These are phyloP conservation scores for Aspergillus viridinutans DNA, from an alignment of 2,329 filamentous ascomycete genomes.

Conservation along the genomic window DNA sequence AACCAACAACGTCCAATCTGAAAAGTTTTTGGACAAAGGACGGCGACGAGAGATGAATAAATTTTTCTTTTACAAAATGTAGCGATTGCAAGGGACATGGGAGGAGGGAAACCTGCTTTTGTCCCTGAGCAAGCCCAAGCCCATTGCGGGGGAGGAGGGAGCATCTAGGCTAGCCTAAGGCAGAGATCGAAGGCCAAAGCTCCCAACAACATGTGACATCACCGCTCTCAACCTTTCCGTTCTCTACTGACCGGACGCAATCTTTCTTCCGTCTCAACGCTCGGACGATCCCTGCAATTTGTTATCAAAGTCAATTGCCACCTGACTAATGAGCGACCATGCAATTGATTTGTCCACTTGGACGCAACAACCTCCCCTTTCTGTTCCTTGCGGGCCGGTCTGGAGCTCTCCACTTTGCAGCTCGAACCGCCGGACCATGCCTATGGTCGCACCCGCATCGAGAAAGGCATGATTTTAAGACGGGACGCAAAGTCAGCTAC, in stretches of 20 bases:
- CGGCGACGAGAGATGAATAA: not conserved
- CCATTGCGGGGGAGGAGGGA: not conserved
- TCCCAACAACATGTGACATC: conserved; percentile 14
- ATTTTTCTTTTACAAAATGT: not conserved
- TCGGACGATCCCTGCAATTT: not conserved
- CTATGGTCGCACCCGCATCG: no score
- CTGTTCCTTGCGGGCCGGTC: not conserved
- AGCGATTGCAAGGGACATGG: not conserved
- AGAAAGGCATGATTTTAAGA: no score
- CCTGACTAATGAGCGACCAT: not conserved
- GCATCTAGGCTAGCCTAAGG: conserved; percentile 5
- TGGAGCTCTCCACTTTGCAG: not conserved
- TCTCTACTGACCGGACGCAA: not conserved
- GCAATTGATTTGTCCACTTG: not conserved
- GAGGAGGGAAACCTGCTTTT: not conserved
- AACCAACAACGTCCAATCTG: not conserved
- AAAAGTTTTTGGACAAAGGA: not conserved
- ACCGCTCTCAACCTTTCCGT: conserved; percentile 8
- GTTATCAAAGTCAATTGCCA: not conserved
- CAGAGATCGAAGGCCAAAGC: conserved; percentile 5
- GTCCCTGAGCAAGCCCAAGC: not conserved
- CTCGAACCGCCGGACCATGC: not conserved
- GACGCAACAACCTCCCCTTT: not conserved
- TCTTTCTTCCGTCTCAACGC: not conserved
- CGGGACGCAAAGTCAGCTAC: no score